Base-by-base conservation (phyloP, 2,329 filamentous ascomycete species). In the Tolypocladium tropicale region DNA sequence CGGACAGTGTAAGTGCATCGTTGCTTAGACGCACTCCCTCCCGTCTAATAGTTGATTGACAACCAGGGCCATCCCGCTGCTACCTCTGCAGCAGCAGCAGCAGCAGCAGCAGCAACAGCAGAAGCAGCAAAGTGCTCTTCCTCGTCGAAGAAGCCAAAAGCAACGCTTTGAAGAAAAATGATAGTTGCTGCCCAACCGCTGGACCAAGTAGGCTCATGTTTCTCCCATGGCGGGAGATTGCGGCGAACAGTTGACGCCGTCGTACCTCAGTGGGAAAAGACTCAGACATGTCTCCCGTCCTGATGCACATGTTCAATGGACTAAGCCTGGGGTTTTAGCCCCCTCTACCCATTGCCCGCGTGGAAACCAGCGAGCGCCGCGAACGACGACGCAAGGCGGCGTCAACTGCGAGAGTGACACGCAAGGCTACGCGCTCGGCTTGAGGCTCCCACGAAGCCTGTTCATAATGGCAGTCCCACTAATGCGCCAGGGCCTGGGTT, bases 11-110 rank as follows among this genome's bases (percentile, higher is more conserved):
- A 68, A 67, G 62, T 63, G 64, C 41, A 52, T 49, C 64, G 62
- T 72, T 68, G 71, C 72, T 73, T 72, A 70, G 68, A 67, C 72
- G 68, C 61, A 67, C 56, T n/a, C 52, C 52, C 52, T 41, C 46
- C 37, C 34, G 36, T 43, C 50, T 32, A 12, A n/a, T 32, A 49
- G 46, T 49, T 32, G 28, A 49, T 49, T 25, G 28, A 21, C 28
- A 28, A 6, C 28, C 18, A 49, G 28, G 51, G 10, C 51, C 36
- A 21, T 41, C 18, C 21, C 16, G 28, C 21, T 32, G 46, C 46
- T 32, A 32, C 46, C 18, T 49, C 4, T 32, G 10, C 28, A 32
- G 46, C 46, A 6, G 46, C 46, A 21, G 43, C 43, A 30, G 16
- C 25, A n/a, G 46, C 46, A 21, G 43, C 43, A 30, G 16, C 25